Evolutionary conservation across 2,329 filamentous ascomycete genomes (phyloP).

Genomic region (Cordyceps farinosa): DNA sequence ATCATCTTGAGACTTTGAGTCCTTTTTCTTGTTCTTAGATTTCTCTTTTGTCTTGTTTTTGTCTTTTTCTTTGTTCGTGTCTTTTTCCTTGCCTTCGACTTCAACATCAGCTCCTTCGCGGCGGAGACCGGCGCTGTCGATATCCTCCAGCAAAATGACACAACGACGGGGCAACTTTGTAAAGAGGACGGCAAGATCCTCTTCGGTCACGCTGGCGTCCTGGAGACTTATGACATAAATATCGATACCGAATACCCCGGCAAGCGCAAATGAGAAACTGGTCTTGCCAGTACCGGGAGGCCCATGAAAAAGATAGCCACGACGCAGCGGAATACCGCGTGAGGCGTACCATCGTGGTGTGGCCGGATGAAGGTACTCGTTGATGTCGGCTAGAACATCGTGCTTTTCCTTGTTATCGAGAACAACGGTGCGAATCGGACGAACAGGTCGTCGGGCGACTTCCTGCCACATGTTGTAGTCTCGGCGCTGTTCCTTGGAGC

Average conservation of each 20-base stretch:
- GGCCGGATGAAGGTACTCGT: conserved; percentile 70
- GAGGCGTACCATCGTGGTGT: conserved; percentile 72
- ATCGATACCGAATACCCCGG: conserved; percentile 62
- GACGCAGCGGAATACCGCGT: conserved; percentile 69
- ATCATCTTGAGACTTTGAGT: neutral
- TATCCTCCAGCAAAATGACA: conserved; percentile 65
- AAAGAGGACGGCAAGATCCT: conserved; percentile 57
- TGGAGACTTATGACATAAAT: conserved; percentile 59
- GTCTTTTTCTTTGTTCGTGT: conserved; percentile 36
- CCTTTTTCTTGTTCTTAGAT: neutral
- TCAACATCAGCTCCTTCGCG: conserved; percentile 30
- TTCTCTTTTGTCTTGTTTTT: neutral
- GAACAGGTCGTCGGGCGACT: conserved; percentile 60
- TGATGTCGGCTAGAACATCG: conserved; percentile 66
- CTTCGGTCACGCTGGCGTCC: conserved; percentile 59
- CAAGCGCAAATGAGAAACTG: conserved; percentile 61
- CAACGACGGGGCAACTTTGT: conserved; percentile 58
- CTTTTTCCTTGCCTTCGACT: conserved; percentile 31
- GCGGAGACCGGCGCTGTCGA: conserved; percentile 61
- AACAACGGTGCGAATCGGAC: conserved; percentile 73
- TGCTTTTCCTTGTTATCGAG: conserved; percentile 65
- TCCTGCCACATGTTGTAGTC: conserved; percentile 50
- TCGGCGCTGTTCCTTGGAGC: conserved; percentile 43
- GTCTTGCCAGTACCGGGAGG: conserved; percentile 74
- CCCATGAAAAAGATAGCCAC: conserved; percentile 76